Base-by-base conservation (phyloP, 176 grass and related monocot genomes). In the Avena atlantica region DNA sequence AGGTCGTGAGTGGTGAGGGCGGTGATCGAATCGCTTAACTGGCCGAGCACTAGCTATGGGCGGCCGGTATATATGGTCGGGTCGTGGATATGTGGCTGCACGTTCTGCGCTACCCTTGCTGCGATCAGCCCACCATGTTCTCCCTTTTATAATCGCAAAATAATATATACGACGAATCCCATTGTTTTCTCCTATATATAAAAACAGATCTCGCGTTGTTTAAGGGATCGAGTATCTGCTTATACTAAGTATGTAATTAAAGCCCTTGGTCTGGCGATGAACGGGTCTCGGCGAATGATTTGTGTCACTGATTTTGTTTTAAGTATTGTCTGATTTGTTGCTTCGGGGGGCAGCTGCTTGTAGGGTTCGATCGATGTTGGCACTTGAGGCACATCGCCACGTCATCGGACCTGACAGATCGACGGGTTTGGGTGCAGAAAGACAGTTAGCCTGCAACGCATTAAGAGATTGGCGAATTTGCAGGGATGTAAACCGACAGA, bases 41-140 rank as follows among this genome's bases (percentile, higher is more conserved):
- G 34, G 25, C 23, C 16, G 45, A 79, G 65, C 44, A 47, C 36
- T 60, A 49, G 70, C 16, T 12, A 48, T 44, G 14, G 3, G 14
- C 20, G 21, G 57, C 5, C 71, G 31, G 31, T 70, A 86, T 86
- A 75, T 85, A 90, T 78, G 27, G 52, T 29, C 49, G 82, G 23
- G 50, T 66, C 63, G 36, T 78, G 82, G 31, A 52, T 82, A 42
- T 82, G 61, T 76, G 88, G 62, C 27, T 51, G 71, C 78, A 90
- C 84, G 88, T 90, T 86, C 84, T 70, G 42, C 57, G 78, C 23
- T 7, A 14, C 60, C 19, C 19, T 76, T 42, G 48, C 24, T 86
- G 42, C 64, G 64, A 67, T 67, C 55, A 60, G 1, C 70, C 40
- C 75, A 69, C 62, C 71, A 86, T 48, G 34, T 34, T 20, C 70